Percentiles rank a stretch among this genome's conserved stretches.
These are phyloP conservation scores for Acer campestre DNA, from an alignment of 345 rosid genomes.

Conservation along the genomic window DNA sequence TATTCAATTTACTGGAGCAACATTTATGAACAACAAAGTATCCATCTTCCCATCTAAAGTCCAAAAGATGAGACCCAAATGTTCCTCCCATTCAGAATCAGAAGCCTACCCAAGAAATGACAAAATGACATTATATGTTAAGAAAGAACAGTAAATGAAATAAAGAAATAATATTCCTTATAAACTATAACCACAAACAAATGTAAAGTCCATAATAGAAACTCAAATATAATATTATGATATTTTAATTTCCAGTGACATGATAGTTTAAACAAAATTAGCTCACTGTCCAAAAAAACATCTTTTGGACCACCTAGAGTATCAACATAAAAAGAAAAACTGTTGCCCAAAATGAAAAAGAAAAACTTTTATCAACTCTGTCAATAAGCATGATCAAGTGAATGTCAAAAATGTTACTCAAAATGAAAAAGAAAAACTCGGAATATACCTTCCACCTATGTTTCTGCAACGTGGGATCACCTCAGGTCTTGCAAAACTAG, in stretches of 20 bases:
- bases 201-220: not conserved
- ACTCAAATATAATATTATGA: not conserved
- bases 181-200: not conserved
- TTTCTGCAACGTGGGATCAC: not conserved
- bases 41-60: not conserved
- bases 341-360: no score
- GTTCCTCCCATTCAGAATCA: not conserved
- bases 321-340: no score
- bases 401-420: not conserved
- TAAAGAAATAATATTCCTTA: not conserved
- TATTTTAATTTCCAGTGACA: not conserved
- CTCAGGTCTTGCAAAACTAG: not conserved
- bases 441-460: not conserved
- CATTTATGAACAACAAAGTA: not conserved
- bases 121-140: not conserved
- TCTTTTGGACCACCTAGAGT: not conserved
- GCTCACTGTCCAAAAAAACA: not conserved
- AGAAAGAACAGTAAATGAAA: not conserved
- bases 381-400: not conserved
- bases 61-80: not conserved
- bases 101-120: not conserved
- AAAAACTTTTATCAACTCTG: not conserved
- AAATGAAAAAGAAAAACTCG: not conserved
- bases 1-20: not conserved
- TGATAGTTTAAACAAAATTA: not conserved